phyloP scores from a whole-genome alignment of 2,329 filamentous ascomycete species.

The Drechslerella stenobrocha region DNA sequence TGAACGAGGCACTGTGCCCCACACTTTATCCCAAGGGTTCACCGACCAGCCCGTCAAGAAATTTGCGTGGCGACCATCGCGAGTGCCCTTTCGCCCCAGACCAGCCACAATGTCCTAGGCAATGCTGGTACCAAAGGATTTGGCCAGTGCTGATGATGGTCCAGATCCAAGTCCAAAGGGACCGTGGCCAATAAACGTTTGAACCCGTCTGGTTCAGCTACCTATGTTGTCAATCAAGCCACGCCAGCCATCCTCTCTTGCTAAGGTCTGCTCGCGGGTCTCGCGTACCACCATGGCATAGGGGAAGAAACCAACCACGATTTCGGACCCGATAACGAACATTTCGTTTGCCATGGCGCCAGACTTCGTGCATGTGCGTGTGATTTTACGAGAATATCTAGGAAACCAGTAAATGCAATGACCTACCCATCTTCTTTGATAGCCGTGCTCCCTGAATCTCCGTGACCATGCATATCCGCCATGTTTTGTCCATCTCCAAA shows the following conservation, averaged over 20 bases:
- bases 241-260: slow-evolving; percentile 16
- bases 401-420: slow-evolving; percentile 39
- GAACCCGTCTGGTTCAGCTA: slow-evolving; percentile 17
- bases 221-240: slow-evolving; percentile 11
- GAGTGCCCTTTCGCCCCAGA: slow-evolving; percentile 6
- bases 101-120: slow-evolving; percentile 8
- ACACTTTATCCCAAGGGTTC: slow-evolving; percentile 9
- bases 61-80: slow-evolving; percentile 23
- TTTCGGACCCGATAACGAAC: slow-evolving; percentile 41
- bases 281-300: slow-evolving; percentile 18
- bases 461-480: slow-evolving; percentile 48
- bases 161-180: slow-evolving; percentile 10
- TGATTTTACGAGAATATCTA: slow-evolving; percentile 30
- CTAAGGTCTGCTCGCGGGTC: slow-evolving; percentile 5
- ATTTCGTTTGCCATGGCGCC: slow-evolving; percentile 21
- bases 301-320: slow-evolving; percentile 26
- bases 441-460: slow-evolving; percentile 62
- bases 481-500: slow-evolving; percentile 49
- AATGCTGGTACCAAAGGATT: slow-evolving; percentile 11
- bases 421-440: slow-evolving; percentile 95
- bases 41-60: slow-evolving; percentile 15
- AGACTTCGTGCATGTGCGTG: slow-evolving; percentile 10
- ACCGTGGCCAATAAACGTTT: slow-evolving; percentile 9
- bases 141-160: slow-evolving; percentile 13
- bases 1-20: slow-evolving; percentile 35